Evolutionary conservation across 1,284 basidiomycete species (phyloP).

Genomic region (Trametes versicolor): DNA sequence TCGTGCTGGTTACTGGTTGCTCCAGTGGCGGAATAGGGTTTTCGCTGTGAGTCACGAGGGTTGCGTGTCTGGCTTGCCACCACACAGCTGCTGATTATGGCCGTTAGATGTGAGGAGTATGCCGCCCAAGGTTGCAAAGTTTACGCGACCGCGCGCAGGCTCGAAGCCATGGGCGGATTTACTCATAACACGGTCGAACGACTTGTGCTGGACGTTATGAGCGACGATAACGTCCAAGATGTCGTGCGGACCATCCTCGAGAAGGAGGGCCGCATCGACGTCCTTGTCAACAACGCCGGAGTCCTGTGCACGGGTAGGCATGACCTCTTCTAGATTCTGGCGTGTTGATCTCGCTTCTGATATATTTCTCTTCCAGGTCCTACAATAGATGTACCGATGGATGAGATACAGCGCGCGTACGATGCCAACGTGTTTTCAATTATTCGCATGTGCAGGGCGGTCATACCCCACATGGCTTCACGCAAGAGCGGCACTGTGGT

Average conservation of each 20-base stretch:
- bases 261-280: conserved; percentile 41
- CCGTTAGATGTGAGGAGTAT: conserved; percentile 48
- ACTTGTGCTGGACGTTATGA: conserved; percentile 45
- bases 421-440: conserved; percentile 74
- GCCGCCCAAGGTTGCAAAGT: conserved; percentile 48
- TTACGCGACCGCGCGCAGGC: conserved; percentile 50
- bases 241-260: conserved; percentile 43
- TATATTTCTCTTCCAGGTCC: conserved; percentile 54
- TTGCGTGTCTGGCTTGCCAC: background rate
- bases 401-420: conserved; percentile 61
- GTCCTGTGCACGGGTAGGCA: conserved; percentile 41
- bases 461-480: conserved; percentile 76
- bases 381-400: conserved; percentile 67
- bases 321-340: background rate
- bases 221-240: conserved; percentile 40
- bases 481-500: conserved; percentile 70
- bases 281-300: conserved; percentile 48
- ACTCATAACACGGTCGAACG: conserved; percentile 39
- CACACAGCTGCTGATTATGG: background rate
- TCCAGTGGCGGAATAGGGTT: conserved; percentile 76
- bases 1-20: conserved; percentile 77
- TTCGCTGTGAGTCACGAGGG: conserved; percentile 56
- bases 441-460: conserved; percentile 68
- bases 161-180: conserved; percentile 47
- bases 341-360: background rate